These are phyloP conservation scores for Geranium brycei DNA, from an alignment of 345 rosid genomes.

Conservation along the genomic window DNA sequence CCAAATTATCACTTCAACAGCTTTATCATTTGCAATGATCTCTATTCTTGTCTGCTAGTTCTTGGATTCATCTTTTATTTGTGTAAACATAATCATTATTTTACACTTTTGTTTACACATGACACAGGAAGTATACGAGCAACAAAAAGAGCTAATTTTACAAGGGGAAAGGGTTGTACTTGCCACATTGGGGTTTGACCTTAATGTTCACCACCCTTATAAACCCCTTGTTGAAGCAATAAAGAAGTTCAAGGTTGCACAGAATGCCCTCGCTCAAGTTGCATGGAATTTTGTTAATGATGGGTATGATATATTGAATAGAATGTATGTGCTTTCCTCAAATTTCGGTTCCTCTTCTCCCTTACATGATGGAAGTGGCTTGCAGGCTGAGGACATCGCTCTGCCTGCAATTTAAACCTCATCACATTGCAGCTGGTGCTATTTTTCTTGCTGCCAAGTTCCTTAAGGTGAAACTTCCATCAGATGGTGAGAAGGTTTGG, in stretches of 20 bases:
- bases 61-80: neutral
- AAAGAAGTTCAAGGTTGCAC: conserved; percentile 68
- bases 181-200: conserved; percentile 70
- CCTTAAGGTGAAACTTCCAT: conserved; percentile 61
- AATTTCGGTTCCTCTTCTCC: conserved; percentile 16
- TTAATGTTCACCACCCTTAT: conserved; percentile 70
- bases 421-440: conserved; percentile 87
- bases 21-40: no score
- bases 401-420: conserved; percentile 88
- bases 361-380: conserved; percentile 34
- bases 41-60: conserved; percentile 1
- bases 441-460: conserved; percentile 77
- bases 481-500: conserved; percentile 70
- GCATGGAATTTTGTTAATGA: conserved; percentile 82
- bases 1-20: no score
- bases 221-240: conserved; percentile 74
- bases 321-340: conserved; percentile 5
- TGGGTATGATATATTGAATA: conserved; percentile 41
- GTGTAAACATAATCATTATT: neutral
- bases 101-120: conserved; percentile 1
- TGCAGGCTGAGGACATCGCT: conserved; percentile 90
- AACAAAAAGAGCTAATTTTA: conserved; percentile 60
- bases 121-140: conserved; percentile 73
- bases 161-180: conserved; percentile 74
- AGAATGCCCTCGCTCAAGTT: conserved; percentile 63